phyloP scores from a whole-genome alignment of 2,329 filamentous ascomycete genomes.

The Aspergillus spinulosporus region DNA sequence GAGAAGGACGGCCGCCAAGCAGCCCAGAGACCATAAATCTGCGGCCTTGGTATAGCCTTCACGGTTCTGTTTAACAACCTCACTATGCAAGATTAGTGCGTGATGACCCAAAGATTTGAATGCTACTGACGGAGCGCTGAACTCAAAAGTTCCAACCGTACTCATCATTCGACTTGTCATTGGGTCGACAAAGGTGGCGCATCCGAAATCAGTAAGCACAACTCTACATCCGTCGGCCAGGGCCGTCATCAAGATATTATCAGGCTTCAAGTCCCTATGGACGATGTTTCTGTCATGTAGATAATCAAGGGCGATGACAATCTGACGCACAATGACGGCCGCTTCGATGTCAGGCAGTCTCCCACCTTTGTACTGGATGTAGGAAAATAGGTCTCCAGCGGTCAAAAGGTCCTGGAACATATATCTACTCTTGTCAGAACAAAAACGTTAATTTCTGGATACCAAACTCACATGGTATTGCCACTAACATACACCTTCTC shows the following conservation, averaged over 20 bases:
- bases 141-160: constrained; percentile 57
- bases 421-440: constrained; percentile 45
- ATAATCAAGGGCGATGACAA: constrained; percentile 60
- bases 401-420: constrained; percentile 63
- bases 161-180: constrained; percentile 52
- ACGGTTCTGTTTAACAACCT: constrained; percentile 23
- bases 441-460: neutral
- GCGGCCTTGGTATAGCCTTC: constrained; percentile 58
- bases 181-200: constrained; percentile 44
- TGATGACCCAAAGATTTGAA: neutral
- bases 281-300: constrained; percentile 57
- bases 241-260: constrained; percentile 63
- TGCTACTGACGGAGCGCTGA: constrained; percentile 57
- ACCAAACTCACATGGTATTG: constrained; percentile 49
- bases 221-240: constrained; percentile 53
- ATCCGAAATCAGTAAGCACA: constrained; percentile 63
- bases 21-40: constrained; percentile 65
- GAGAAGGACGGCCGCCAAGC: constrained; percentile 54
- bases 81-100: constrained; percentile 23
- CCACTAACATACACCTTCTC: constrained; percentile 57
- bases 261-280: constrained; percentile 64
- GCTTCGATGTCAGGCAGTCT: constrained; percentile 52
- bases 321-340: constrained; percentile 56
- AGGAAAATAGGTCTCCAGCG: constrained; percentile 63
- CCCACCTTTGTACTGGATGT: constrained; percentile 52